Conservation (phyloP, 768 basidiomycete genomes). For the Chlorophyllum brunneum region DNA sequence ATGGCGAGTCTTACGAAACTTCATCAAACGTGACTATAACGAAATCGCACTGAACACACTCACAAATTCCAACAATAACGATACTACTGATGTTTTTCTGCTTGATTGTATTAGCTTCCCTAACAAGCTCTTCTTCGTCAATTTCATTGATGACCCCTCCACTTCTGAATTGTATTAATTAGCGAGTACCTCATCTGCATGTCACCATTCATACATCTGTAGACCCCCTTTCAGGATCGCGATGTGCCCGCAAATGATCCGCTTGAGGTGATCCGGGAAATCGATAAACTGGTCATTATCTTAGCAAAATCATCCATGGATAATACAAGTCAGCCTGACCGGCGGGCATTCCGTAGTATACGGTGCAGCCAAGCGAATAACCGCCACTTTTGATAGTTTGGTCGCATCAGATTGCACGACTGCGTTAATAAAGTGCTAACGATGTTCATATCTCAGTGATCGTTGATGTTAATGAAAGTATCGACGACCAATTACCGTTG, state of each 20-base stretch:
- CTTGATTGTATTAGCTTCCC: conserved; percentile 34
- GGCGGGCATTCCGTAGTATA: conserved; percentile 58
- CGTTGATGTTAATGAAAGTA: not conserved
- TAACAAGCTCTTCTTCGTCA: conserved; percentile 39
- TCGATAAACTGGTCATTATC: conserved; percentile 31
- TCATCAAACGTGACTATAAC: not conserved
- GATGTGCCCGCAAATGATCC: conserved; percentile 27
- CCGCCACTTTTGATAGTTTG: conserved; percentile 56
- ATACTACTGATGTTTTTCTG: conserved; percentile 26
- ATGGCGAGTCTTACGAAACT: conserved; percentile 23
- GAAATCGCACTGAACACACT: not conserved
- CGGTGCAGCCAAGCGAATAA: conserved; percentile 58
- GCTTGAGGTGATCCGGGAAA: conserved; percentile 26
- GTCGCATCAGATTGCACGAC: conserved; percentile 53
- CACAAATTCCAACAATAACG: conserved; percentile 29
- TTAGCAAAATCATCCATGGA: conserved; percentile 22
- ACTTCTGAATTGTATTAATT: conserved; percentile 18
- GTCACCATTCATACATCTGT: conserved; percentile 38
- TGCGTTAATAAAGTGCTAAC: conserved; percentile 53
- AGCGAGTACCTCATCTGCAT: not conserved
- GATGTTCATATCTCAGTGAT: not conserved
- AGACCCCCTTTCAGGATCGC: conserved; percentile 33
- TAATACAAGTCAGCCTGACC: conserved; percentile 36
- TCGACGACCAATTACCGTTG: conserved; percentile 35
- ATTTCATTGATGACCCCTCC: conserved; percentile 31